Base-by-base conservation (phyloP, 805 yeast genomes). In the Yarrowia sp. region DNA sequence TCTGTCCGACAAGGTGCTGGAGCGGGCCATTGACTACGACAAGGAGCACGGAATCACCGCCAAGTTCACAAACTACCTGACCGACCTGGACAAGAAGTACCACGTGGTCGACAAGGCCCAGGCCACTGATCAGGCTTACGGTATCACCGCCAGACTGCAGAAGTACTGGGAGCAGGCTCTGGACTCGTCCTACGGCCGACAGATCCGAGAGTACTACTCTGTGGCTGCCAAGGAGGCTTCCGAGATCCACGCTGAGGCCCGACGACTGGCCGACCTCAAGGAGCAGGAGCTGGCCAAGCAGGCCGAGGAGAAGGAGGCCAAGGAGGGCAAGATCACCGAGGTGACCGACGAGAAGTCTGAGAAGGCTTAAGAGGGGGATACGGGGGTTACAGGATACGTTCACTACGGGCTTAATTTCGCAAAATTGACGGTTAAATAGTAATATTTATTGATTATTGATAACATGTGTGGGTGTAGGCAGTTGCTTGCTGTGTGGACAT, bases 171-270 rank as follows among this genome's bases (percentile, higher is more conserved):
- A 80, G 59, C 71, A 74, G 56, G 84, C 84, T 4, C 68, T 76
- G 52, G 73, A 75, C 53, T 78, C 81, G 16, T 75, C 73, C 32
- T 75, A 78, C 68, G 95, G 95, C 7, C 76, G 84, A 32, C 87
- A 82, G 76, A 79, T 90, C 58, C 89, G 87, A 73, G 79, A 80
- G 11, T 89, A 87, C 77, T 90, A 90, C 78, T 78, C 83, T 41
- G 82, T 76, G 36, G 82, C 86, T 48, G 84, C 84, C 16, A 81
- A 80, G 69, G 89, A 87, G 72, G 89, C 84, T 1, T 79, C 79
- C 67, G 87, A 86, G 69, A 90, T 90, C 61, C 93, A 90, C 77
- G 83, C 81, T 68, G 94, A 90, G 78, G 96, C 96, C 26, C 82
- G 82, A 72, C 82, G 94, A 73, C 82, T 90, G 75, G 89, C 89